Evolutionary conservation across 1,139 yeast genomes (phyloP), one percentile per base, ranked within the genome.

Genomic region (Blastobotrys illinoisensis): DNA sequence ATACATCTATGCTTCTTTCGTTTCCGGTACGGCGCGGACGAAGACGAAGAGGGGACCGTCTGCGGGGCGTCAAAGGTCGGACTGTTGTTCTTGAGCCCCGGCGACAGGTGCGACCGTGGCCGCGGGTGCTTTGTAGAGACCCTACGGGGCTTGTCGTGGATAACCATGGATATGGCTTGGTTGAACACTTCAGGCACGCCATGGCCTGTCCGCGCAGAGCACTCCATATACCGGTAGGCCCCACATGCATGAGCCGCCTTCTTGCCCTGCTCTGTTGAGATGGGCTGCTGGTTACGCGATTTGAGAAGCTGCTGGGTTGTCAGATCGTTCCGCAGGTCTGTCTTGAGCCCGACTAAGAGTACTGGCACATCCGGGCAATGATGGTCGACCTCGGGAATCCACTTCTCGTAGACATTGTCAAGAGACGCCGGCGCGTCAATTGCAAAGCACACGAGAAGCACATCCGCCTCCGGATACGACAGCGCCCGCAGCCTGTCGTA

Each of bases 321-420:
- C 16, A 70, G 65, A 51, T 71, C 68, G 55, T 73, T 68, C 24
- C 76, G 68, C 56, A 86, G 73, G 70, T 90, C 97, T 2, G 84
- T 71, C 67, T 90, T 89, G 43, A 93, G 79, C 1, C 96, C 97
- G 11, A 88, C 90, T 46, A 90, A 71, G 44, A 89, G 71, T 23
- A 86, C 78, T 2, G 96, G 95, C 3, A 85, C 78, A 1, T 82
- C 85, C 1, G 93, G 91, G 66, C 96, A 88, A 67, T 86, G 89
- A 67, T 87, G 93, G 56, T 78, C 75, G 1, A 88, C 87, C 67
- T 90, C 97, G 0, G 96, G 96, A 48, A 80, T 81, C 97, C 97
- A 90, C 56, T 80, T 82, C 61, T 88, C 95, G 60, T 79, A 79
- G 13, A 88, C 88, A 65, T 89, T 88, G 54, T 81, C 82, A 56